Base-by-base conservation (phyloP, 129 eudicot species). In the Saussurea involucrata region DNA sequence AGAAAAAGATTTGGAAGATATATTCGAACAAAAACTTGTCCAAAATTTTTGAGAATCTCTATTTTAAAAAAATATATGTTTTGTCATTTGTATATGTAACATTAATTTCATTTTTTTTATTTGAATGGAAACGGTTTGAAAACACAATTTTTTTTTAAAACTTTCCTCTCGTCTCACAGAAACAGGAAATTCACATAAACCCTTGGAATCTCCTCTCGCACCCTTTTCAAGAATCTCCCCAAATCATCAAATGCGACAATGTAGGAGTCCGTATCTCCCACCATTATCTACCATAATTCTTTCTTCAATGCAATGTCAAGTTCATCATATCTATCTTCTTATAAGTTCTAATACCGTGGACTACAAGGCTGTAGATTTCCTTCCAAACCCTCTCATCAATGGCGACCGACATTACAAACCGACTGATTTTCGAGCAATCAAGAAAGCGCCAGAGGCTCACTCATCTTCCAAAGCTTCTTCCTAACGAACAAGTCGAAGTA, bases 391-490 rank as follows among this genome's bases (percentile, higher is more conserved):
- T 72, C 78, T 49, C 78, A 32, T 73, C 49, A 80, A 80, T 80
- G 83, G 75, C 74, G 11, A 20, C 79, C 72, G 33, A 78, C 76
- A 10, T 69, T 66, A 64, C n/a, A 73, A 24, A 73, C 32, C 78
- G 3, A 17, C 33, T 53, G 25, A 67, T 66, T 67, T 67, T 76
- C n/a, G 80, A 74, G 24, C 83, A 80, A 55, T 78, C 82, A n/a
- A 72, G 33, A 65, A 80, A 78, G 29, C 82, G 82, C 53, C 82
- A 42, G 63, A 73, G 75, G 8, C 74, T 66, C 69, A 46, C 9
- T 36, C 83, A 73, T 24, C 29, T 72, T n/a, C 83, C 78, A n/a
- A 73, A 73, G 78, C 83, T 80, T 73, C 74, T 73, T 33, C 79
- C 74, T 32, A 66, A 66, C 61, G 61, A 73, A 73, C 63, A 63